These are phyloP conservation scores for Castanea mollissima DNA, from an alignment of 306 rosid genomes.

Conservation along the genomic window DNA sequence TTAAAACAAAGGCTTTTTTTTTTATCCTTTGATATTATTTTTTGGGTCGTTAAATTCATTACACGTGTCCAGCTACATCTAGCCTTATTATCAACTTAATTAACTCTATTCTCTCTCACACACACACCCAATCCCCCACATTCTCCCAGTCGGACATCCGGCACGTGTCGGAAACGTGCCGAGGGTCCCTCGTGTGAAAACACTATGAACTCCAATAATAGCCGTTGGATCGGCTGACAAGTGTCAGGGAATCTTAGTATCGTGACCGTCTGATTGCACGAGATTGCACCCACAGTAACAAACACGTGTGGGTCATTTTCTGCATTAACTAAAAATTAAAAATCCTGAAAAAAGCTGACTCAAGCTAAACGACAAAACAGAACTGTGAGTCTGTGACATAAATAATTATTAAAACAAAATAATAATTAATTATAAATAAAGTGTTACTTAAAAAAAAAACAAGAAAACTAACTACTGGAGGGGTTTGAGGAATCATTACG, in stretches of 20 bases:
- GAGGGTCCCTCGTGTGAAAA: not conserved
- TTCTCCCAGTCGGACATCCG: not conserved
- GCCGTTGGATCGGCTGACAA: not conserved
- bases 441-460: no score
- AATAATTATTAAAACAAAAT: not conserved
- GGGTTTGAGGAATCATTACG: slow-evolving; percentile 8
- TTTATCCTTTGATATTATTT: not conserved
- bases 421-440: no score
- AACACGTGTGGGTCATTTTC: slow-evolving; percentile 9
- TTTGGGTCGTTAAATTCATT: not conserved
- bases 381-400: not conserved
- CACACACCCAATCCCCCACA: no score
- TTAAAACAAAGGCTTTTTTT: no score
- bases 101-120: no score
- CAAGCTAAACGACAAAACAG: not conserved
- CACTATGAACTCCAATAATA: not conserved
- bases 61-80: not conserved
- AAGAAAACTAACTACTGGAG: no score
- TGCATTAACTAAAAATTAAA: not conserved
- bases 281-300: not conserved
- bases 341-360: not conserved
- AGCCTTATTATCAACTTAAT: no score
- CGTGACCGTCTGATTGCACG: not conserved
- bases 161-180: not conserved
- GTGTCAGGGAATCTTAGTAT: not conserved